A percentile compares a stretch with the other conserved stretches of the same genome.
phyloP scores from a whole-genome alignment of 176 grass and related monocot species.

The Carex parvula region DNA sequence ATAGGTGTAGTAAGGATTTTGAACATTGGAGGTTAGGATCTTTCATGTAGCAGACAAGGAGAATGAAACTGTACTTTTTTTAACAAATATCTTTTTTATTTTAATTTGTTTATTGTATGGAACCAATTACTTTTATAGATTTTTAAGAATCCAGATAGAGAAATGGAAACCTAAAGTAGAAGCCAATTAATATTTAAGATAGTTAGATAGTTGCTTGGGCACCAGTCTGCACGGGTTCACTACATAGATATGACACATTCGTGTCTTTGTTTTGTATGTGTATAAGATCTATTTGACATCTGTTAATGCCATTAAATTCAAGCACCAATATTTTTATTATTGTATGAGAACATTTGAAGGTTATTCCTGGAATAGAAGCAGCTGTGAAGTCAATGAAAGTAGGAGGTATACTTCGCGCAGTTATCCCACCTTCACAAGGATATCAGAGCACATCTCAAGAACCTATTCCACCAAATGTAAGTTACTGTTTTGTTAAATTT shows the following conservation, averaged over 20 bases:
- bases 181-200: background rate
- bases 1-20: background rate
- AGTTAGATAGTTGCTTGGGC: background rate
- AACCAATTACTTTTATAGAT: background rate
- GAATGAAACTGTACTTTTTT: background rate
- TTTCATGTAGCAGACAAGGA: background rate
- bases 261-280: background rate
- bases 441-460: conserved; percentile 90
- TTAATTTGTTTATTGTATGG: background rate
- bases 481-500: background rate
- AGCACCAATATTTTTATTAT: conserved; percentile 2
- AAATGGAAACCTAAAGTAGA: background rate
- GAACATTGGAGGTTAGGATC: too few relatives aligned
- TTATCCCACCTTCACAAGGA: conserved; percentile 84
- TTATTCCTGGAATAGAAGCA: conserved; percentile 79
- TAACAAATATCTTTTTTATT: background rate
- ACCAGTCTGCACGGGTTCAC: background rate
- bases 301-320: background rate
- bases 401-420: conserved; percentile 61
- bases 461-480: conserved; percentile 83
- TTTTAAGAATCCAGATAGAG: background rate
- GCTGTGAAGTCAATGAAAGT: conserved; percentile 88
- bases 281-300: background rate
- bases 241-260: background rate
- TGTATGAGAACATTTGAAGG: conserved; percentile 32